These are phyloP conservation scores for Chamaecyparis obtusa DNA, from an alignment of 75 land plant genomes.

Conservation along the genomic window DNA sequence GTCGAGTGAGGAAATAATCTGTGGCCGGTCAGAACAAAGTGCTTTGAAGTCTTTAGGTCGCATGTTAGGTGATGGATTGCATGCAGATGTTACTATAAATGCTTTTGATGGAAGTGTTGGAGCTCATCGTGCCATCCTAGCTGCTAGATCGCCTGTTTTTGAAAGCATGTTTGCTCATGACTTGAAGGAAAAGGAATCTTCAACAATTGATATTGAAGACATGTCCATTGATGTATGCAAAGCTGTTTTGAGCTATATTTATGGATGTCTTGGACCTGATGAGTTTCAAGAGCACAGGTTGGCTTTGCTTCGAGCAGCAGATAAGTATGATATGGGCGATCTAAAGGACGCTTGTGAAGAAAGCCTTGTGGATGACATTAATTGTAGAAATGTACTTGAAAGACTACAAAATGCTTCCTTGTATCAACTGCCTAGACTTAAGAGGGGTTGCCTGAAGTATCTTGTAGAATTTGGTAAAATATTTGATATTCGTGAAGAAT, in stretches of 20 bases:
- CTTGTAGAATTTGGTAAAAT: conserved; percentile 84
- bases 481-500: conserved; percentile 63
- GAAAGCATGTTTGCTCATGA: conserved; percentile 80
- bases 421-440: conserved; percentile 58
- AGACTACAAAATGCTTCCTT: conserved; percentile 71
- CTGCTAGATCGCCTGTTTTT: conserved; percentile 75
- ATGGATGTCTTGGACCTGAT: conserved; percentile 52
- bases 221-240: conserved; percentile 69
- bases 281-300: conserved; percentile 66
- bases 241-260: conserved; percentile 71
- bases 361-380: conserved; percentile 77
- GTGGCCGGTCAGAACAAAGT: conserved; percentile 29
- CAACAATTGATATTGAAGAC: conserved; percentile 67
- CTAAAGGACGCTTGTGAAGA: conserved; percentile 82
- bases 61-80: conserved; percentile 72
- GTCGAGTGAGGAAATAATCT: conserved; percentile 31
- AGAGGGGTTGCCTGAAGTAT: conserved; percentile 63
- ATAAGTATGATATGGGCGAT: conserved; percentile 73
- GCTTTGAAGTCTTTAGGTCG: conserved; percentile 52
- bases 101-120: conserved; percentile 56
- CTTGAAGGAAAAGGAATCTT: conserved; percentile 68
- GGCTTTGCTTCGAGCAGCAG: conserved; percentile 71
- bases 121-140: conserved; percentile 79
- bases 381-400: conserved; percentile 74
- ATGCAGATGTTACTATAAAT: conserved; percentile 75